Base-by-base conservation (phyloP, 176 grass and related monocot species). In the Elymus sibiricus region DNA sequence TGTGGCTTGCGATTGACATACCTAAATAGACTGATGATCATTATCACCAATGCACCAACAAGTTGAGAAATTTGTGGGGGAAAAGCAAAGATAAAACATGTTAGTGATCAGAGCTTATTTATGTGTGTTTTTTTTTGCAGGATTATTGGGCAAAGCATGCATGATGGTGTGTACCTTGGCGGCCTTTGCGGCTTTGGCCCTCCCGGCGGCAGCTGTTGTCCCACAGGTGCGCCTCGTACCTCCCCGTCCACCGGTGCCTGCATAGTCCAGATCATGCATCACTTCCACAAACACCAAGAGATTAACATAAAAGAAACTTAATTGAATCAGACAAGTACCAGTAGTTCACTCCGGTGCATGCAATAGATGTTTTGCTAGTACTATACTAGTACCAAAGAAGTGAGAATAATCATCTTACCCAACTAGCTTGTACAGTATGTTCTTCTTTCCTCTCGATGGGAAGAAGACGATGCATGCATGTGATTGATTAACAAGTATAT, bases 161-260 rank as follows among this genome's bases (percentile, higher is more conserved):
- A 83, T 73, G 65, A 59, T 39, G n/a, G 84, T 42, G 5, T 25
- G 80, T 89, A 98, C 95, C 95, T 92, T 98, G 93, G 27, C 95
- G 95, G 66, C 95, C 95, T 89, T 98, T 98, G 55, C 95, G 95
- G 84, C 95, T 98, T 58, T 98, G 95, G 69, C 95, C 95, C 77
- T 98, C 95, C 78, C 93, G 86, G 84, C 93, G 95, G 86, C 95
- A 98, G 88, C 93, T 95, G 49, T 98, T 98, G 82, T 98, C 95
- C 95, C 95, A 98, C n/a, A 98, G 89, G 83, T 98, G 95, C n/a
- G 95, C 95, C 90, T 98, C 95, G 15, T 98, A 98, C 49, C 95
- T 86, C 43, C 95, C 95, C 7, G 95, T 98, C 95, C 95, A 98
- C 76, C 95, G 78, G 70, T 98, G 95, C 80, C 95, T 98, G 46